Conservation (phyloP, 306 rosid species). For the Cucumis cinereus region DNA sequence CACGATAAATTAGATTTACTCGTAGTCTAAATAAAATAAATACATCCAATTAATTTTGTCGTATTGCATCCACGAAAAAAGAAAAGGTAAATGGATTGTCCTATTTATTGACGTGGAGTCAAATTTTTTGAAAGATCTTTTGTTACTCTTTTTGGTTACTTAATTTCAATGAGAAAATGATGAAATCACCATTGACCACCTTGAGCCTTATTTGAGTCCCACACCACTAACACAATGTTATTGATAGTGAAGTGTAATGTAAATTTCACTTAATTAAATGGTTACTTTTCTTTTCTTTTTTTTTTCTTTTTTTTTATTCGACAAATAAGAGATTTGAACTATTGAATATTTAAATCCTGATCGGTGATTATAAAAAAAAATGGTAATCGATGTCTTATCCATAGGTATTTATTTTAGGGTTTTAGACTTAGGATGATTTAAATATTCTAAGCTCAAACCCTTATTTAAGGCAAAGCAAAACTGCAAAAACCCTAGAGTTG, state of each 20-base stretch:
- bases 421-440: no score
- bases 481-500: no score
- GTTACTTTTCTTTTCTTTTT: background rate
- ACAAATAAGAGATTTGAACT: no score
- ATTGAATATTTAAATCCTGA: no score
- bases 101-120: background rate
- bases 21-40: background rate
- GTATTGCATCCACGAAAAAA: background rate
- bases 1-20: background rate
- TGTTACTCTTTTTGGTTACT: background rate
- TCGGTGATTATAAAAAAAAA: no score
- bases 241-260: background rate
- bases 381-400: background rate
- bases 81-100: background rate
- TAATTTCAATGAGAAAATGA: background rate
- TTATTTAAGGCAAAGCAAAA: no score
- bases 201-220: background rate
- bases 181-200: slow-evolving; percentile 1
- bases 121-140: background rate
- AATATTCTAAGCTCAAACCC: no score
- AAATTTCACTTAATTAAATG: background rate
- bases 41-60: background rate
- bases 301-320: no score
- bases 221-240: background rate
- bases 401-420: no score